Conservation (phyloP, 1,284 basidiomycete species). For the Pseudozyma pruni region DNA sequence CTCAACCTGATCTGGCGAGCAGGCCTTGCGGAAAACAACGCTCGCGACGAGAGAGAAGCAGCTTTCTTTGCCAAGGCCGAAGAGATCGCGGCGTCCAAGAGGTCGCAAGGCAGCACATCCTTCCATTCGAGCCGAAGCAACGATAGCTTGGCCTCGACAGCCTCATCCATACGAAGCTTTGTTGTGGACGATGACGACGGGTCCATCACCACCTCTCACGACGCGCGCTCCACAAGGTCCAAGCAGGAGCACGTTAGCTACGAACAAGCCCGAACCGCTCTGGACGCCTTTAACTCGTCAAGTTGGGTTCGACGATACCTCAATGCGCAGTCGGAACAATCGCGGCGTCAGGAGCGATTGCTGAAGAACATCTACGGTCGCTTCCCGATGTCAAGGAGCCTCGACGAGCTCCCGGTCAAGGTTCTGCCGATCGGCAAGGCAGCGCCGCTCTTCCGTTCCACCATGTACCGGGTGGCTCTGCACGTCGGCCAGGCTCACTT, state of each 20-base stretch:
- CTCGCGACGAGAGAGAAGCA: conserved; percentile 81
- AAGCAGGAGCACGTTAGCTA: conserved; percentile 20
- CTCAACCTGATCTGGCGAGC: conserved; percentile 82
- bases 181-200: conserved; percentile 8
- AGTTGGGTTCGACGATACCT: conserved; percentile 75
- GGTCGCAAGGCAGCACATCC: conserved; percentile 67
- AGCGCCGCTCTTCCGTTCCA: conserved; percentile 81
- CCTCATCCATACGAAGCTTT: neutral
- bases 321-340: conserved; percentile 68
- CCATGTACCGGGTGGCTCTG: conserved; percentile 75
- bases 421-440: conserved; percentile 70
- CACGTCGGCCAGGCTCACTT: conserved; percentile 77
- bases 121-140: conserved; percentile 21
- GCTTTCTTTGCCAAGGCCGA: conserved; percentile 83
- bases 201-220: conserved; percentile 20
- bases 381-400: conserved; percentile 23
- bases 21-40: conserved; percentile 79
- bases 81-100: conserved; percentile 53
- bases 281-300: conserved; percentile 80
- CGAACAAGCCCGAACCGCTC: conserved; percentile 78
- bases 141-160: conserved; percentile 12
- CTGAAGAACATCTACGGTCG: conserved; percentile 64
- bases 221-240: conserved; percentile 4
- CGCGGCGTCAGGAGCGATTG: conserved; percentile 70
- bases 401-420: conserved; percentile 70